Evolutionary conservation across 768 basidiomycete genomes (phyloP).

Genomic region (Cystoderma amianthinum): DNA sequence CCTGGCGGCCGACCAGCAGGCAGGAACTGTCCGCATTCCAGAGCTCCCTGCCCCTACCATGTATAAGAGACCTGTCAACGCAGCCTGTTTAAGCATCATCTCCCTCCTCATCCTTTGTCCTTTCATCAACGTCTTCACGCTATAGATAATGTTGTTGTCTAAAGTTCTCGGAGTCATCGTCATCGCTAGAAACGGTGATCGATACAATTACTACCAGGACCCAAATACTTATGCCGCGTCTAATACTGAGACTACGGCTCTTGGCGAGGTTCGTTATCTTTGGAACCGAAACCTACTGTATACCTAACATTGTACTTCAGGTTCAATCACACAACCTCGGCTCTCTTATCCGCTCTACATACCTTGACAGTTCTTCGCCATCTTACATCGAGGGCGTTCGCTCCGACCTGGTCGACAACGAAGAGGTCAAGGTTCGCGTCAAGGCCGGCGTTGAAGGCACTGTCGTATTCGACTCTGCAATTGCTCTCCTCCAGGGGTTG

Average conservation of each 20-base stretch:
- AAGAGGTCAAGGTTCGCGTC: constrained; percentile 67
- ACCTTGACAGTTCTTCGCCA: constrained; percentile 59
- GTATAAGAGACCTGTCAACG: too few species aligned
- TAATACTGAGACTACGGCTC: constrained; percentile 65
- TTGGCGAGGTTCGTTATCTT: constrained; percentile 52
- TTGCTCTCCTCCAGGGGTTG: constrained; percentile 79
- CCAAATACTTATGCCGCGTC: constrained; percentile 58
- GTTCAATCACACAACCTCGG: constrained; percentile 66
- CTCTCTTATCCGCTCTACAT: constrained; percentile 50
- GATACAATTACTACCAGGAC: constrained; percentile 62
- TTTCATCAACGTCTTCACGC: too few species aligned
- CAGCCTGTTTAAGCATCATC: too few species aligned
- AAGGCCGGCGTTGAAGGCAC: constrained; percentile 82
- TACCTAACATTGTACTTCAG: constrained; percentile 22
- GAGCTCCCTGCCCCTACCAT: too few species aligned
- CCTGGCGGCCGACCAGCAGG: too few species aligned
- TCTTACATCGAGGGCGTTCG: constrained; percentile 64
- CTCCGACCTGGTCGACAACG: constrained; percentile 64
- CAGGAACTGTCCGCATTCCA: too few species aligned
- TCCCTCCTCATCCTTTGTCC: not conserved
- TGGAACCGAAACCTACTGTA: not conserved
- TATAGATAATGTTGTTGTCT: constrained; percentile 38
- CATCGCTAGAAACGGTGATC: constrained; percentile 76
- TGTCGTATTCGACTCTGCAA: constrained; percentile 83
- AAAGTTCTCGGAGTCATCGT: constrained; percentile 74